These are phyloP conservation scores for Isoetes taiwanensis DNA, from an alignment of 75 land plant species.

Conservation along the genomic window DNA sequence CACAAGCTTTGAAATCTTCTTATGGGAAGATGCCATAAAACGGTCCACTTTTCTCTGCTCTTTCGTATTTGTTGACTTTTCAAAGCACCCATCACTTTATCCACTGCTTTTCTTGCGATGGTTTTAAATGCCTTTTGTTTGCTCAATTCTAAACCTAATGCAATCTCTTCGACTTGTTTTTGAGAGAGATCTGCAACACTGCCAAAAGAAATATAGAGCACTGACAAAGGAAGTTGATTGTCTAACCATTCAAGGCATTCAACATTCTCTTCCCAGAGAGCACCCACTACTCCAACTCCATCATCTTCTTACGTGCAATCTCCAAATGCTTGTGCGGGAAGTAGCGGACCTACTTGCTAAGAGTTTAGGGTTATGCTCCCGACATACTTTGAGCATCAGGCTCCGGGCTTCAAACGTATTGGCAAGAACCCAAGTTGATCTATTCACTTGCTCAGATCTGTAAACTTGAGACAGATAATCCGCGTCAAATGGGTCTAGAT, in stretches of 20 bases:
- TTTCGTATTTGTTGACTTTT: slow-evolving; percentile 56
- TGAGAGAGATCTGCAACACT: slow-evolving; percentile 27
- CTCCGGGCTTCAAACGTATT: no score
- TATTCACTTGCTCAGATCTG: no score
- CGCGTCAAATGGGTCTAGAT: no score
- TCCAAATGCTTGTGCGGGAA: no score
- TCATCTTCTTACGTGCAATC: no score
- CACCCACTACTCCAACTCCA: no score
- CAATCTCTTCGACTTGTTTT: slow-evolving; percentile 26
- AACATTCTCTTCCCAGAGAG: no score
- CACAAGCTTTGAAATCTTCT: slow-evolving; percentile 74
- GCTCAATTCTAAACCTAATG: slow-evolving; percentile 24
- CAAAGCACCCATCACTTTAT: slow-evolving; percentile 61
- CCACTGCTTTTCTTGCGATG: slow-evolving; percentile 88
- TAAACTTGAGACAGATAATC: no score
- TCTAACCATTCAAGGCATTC: slow-evolving; percentile 38
- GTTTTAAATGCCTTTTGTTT: slow-evolving; percentile 76
- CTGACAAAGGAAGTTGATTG: slow-evolving; percentile 24
- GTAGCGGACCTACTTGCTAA: no score
- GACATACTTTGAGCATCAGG: no score
- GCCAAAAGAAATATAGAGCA: slow-evolving; percentile 43
- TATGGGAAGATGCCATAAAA: slow-evolving; percentile 43
- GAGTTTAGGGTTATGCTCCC: no score
- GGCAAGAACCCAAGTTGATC: no score
- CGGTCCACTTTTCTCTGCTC: slow-evolving; percentile 63